These are phyloP conservation scores for Escallonia herrerae DNA, from an alignment of 129 eudicot species.

Conservation along the genomic window DNA sequence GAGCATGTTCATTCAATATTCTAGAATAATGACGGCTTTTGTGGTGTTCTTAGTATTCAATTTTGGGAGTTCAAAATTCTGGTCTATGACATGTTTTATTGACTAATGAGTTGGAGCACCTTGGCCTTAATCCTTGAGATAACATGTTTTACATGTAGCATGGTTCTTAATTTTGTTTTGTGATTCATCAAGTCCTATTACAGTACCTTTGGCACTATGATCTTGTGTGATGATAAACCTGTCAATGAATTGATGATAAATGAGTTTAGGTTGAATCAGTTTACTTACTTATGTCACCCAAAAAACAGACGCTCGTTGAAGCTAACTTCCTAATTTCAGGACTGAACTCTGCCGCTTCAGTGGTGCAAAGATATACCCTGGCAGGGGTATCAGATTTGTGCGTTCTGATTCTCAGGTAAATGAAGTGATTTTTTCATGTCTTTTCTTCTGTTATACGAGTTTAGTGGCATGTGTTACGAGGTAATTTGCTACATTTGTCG, in stretches of 20 bases:
- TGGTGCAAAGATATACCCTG: conserved; percentile 77
- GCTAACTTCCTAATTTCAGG: conserved; percentile 25
- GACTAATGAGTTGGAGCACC: neutral
- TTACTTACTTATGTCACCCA: neutral
- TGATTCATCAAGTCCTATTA: neutral
- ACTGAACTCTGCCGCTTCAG: conserved; percentile 79
- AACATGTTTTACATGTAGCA: neutral
- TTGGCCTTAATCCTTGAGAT: neutral
- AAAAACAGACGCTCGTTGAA: neutral
- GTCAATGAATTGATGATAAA: neutral
- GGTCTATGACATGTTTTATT: too few relatives aligned
- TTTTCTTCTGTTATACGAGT: neutral
- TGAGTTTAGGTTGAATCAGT: neutral
- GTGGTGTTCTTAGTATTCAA: too few relatives aligned
- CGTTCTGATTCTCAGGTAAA: conserved; percentile 72
- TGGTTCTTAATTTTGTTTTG: neutral
- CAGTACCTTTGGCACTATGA: neutral
- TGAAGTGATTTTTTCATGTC: neutral
- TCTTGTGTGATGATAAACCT: neutral
- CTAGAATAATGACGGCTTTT: too few relatives aligned
- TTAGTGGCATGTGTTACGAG: neutral
- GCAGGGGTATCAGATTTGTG: conserved; percentile 71
- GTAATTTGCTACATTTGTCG: too few relatives aligned
- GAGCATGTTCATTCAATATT: too few relatives aligned
- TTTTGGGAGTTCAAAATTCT: too few relatives aligned